phyloP scores from a whole-genome alignment of 495 filamentous ascomycete genomes.

The Annulohypoxylon bovei region DNA sequence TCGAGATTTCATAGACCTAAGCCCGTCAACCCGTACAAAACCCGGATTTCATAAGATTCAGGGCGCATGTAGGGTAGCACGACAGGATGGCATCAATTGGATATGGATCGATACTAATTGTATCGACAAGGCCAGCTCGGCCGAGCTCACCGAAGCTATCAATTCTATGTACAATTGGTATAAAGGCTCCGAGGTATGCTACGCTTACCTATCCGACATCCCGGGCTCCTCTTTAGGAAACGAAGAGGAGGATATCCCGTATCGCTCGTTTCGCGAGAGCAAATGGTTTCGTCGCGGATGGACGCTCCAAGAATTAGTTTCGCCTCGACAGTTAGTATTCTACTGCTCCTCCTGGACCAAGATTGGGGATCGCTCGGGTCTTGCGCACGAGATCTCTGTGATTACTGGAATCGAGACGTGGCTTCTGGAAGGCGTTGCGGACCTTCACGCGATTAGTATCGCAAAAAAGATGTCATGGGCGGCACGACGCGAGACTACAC shows the following conservation, averaged over 20 bases:
- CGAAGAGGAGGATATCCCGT: not conserved
- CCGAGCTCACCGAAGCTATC: constrained; percentile 44
- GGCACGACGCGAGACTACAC: constrained; percentile 31
- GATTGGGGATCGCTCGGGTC: constrained; percentile 43
- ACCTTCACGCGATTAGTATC: constrained; percentile 30
- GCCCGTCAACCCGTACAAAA: constrained; percentile 11
- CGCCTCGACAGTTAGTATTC: constrained; percentile 45
- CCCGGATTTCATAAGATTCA: constrained; percentile 43
- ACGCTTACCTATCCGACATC: constrained; percentile 44
- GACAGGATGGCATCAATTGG: constrained; percentile 32
- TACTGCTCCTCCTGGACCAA: constrained; percentile 45
- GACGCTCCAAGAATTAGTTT: constrained; percentile 55
- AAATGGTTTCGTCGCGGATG: constrained; percentile 54
- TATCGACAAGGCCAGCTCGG: constrained; percentile 48
- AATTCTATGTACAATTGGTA: constrained; percentile 49
- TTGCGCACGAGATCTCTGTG: constrained; percentile 38
- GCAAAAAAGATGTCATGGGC: constrained; percentile 46
- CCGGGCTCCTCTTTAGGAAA: not conserved
- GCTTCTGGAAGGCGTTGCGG: constrained; percentile 25
- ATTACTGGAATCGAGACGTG: constrained; percentile 46
- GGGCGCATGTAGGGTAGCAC: constrained; percentile 37
- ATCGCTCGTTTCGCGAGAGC: constrained; percentile 19
- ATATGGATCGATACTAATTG: constrained; percentile 49
- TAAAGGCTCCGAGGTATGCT: constrained; percentile 39
- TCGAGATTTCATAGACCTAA: constrained; percentile 40